Conservation (phyloP, 1,284 basidiomycete species). For the Apiotrichum brassicae region DNA sequence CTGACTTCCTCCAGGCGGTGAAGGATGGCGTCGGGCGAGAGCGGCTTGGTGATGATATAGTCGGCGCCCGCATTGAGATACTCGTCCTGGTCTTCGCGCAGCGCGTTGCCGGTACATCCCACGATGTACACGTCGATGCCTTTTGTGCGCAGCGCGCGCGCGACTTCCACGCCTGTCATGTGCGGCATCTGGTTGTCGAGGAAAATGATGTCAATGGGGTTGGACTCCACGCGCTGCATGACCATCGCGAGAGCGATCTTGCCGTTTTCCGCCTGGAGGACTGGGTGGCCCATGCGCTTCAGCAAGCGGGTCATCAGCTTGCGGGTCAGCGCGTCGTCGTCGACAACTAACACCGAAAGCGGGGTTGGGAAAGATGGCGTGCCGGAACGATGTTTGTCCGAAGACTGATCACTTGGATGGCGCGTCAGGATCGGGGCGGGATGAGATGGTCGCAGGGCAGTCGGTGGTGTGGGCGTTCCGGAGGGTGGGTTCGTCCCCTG, state of each 20-base stretch:
- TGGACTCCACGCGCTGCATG: slow-evolving; percentile 19
- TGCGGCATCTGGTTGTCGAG: slow-evolving; percentile 70
- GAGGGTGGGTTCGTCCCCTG: too few species aligned
- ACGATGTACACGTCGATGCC: slow-evolving; percentile 69
- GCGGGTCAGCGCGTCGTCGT: slow-evolving; percentile 59
- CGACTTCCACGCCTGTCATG: slow-evolving; percentile 67
- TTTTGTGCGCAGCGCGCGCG: slow-evolving; percentile 59
- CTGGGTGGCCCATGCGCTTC: slow-evolving; percentile 66
- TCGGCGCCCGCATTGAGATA: slow-evolving; percentile 71
- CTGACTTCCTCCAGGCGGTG: slow-evolving; percentile 35
- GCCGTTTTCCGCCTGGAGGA: slow-evolving; percentile 77
- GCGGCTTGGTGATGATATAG: slow-evolving; percentile 37
- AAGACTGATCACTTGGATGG: too few species aligned
- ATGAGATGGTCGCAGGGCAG: too few species aligned
- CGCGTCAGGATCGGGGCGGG: too few species aligned
- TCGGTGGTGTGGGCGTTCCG: too few species aligned
- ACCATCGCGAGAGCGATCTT: slow-evolving; percentile 71
- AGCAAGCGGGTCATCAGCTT: slow-evolving; percentile 75
- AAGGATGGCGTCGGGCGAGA: slow-evolving; percentile 35
- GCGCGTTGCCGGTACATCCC: slow-evolving; percentile 59
- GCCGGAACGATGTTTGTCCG: too few species aligned
- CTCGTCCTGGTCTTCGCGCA: slow-evolving; percentile 60
- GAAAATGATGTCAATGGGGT: slow-evolving; percentile 63
- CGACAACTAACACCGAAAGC: slow-evolving; percentile 36
- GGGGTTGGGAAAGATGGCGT: too few species aligned